Evolutionary conservation across 2,329 filamentous ascomycete genomes (phyloP).

Genomic region (Microsporum ferrugineum): DNA sequence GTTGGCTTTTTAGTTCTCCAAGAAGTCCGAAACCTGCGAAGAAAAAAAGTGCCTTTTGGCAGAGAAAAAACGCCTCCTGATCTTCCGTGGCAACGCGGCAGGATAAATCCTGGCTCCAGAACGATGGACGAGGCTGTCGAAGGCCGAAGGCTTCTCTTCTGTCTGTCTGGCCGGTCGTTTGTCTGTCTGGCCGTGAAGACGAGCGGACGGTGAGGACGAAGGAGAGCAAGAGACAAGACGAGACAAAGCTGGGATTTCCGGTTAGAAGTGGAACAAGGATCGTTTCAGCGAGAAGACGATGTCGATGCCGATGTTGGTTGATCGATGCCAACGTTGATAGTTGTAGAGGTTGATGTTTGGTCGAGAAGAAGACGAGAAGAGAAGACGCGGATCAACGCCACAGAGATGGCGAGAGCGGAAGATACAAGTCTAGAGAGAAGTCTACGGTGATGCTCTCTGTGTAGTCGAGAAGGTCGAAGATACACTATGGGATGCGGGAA

Average conservation of each 20-base stretch:
- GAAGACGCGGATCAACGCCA: not conserved
- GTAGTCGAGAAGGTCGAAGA: too few relatives aligned
- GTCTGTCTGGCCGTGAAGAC: not conserved
- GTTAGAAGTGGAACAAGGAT: not conserved
- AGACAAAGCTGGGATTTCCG: not conserved
- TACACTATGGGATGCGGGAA: not conserved
- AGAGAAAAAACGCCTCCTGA: not conserved
- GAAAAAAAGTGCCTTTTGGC: too few relatives aligned
- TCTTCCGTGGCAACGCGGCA: slow-evolving; percentile 1
- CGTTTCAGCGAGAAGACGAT: not conserved
- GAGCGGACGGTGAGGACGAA: not conserved
- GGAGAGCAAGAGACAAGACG: too few relatives aligned
- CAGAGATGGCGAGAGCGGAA: not conserved
- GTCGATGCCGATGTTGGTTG: not conserved
- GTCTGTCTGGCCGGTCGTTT: not conserved
- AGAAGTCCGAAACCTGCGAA: too few relatives aligned
- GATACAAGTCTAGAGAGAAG: not conserved
- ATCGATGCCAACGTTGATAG: not conserved
- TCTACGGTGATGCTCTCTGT: not conserved
- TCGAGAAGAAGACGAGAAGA: too few relatives aligned
- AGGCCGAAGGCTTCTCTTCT: not conserved
- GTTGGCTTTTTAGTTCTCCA: not conserved
- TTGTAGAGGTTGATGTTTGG: not conserved
- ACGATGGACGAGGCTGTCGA: not conserved
- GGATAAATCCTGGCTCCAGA: not conserved